Conservation (phyloP, 805 yeast species). For the Vanderwaltozyma tropicalis region DNA sequence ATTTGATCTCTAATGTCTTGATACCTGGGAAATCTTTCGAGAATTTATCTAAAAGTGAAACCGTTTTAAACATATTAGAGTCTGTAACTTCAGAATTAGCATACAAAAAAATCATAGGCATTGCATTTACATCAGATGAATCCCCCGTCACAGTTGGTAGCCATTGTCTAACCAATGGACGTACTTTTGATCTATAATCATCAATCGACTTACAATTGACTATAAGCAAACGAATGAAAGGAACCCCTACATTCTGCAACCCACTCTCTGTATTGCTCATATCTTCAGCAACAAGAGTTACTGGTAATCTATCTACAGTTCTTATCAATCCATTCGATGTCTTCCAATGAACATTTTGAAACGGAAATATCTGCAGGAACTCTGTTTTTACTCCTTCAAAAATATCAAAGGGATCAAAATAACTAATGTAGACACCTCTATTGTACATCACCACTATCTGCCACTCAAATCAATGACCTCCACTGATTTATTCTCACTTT, state of each 20-base stretch:
- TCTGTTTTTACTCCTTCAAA: constrained; percentile 24
- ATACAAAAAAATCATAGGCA: constrained; percentile 21
- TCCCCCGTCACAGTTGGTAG: constrained; percentile 24
- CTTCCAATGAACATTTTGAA: constrained; percentile 27
- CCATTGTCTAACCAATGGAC: constrained; percentile 84
- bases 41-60: constrained; percentile 24
- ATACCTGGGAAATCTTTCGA: constrained; percentile 25
- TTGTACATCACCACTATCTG: background rate
- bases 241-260: background rate
- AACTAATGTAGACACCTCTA: constrained; percentile 14
- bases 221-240: constrained; percentile 59
- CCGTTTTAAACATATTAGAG: constrained; percentile 25
- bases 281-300: constrained; percentile 15
- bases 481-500: too few relatives aligned
- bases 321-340: constrained; percentile 16
- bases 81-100: constrained; percentile 25
- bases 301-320: constrained; percentile 17
- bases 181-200: constrained; percentile 62
- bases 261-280: constrained; percentile 2
- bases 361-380: constrained; percentile 20
- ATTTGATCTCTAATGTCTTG: constrained; percentile 21
- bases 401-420: constrained; percentile 29
- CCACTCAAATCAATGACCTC: too few relatives aligned
- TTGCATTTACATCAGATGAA: background rate
- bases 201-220: constrained; percentile 59